These are phyloP conservation scores for Gossypium laxum DNA, from an alignment of 441 rosid genomes.

Conservation along the genomic window DNA sequence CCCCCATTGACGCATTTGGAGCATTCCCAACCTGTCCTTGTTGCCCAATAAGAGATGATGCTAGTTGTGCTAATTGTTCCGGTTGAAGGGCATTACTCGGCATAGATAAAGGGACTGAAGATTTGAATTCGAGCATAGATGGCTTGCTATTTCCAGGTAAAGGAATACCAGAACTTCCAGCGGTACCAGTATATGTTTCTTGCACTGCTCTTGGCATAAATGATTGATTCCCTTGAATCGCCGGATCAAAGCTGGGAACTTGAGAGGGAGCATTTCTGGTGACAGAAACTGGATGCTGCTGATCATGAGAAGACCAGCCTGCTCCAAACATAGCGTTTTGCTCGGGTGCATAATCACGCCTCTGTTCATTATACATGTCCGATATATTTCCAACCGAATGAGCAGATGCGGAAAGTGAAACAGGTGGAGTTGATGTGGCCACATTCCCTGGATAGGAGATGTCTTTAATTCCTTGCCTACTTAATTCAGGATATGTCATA, in stretches of 20 bases:
- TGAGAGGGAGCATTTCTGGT: slow-evolving; percentile 33
- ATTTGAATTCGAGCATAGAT: slow-evolving; percentile 25
- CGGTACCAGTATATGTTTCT: slow-evolving; percentile 27
- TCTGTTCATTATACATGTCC: slow-evolving; percentile 32
- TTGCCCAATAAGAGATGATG: slow-evolving; percentile 60
- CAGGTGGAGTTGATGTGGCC: slow-evolving; percentile 25
- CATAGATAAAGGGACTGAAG: slow-evolving; percentile 21
- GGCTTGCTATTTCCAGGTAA: slow-evolving; percentile 22
- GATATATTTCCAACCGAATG: slow-evolving; percentile 27
- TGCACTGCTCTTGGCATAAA: slow-evolving; percentile 27
- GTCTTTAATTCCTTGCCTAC: slow-evolving; percentile 27
- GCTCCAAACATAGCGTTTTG: slow-evolving; percentile 25
- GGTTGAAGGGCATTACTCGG: slow-evolving; percentile 45
- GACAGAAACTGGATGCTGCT: slow-evolving; percentile 26
- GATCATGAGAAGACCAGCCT: slow-evolving; percentile 41
- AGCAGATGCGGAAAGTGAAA: slow-evolving; percentile 26
- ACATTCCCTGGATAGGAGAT: slow-evolving; percentile 26
- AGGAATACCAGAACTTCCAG: slow-evolving; percentile 25
- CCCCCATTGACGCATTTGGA: slow-evolving; percentile 26
- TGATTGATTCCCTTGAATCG: slow-evolving; percentile 27
- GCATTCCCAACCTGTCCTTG: slow-evolving; percentile 39
- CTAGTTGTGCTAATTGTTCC: slow-evolving; percentile 61
- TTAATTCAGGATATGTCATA: slow-evolving; percentile 28
- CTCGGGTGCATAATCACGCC: slow-evolving; percentile 34
- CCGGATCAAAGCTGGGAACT: slow-evolving; percentile 26